Conservation (phyloP, 208 protist genomes). For the Perkinsela sp. region DNA sequence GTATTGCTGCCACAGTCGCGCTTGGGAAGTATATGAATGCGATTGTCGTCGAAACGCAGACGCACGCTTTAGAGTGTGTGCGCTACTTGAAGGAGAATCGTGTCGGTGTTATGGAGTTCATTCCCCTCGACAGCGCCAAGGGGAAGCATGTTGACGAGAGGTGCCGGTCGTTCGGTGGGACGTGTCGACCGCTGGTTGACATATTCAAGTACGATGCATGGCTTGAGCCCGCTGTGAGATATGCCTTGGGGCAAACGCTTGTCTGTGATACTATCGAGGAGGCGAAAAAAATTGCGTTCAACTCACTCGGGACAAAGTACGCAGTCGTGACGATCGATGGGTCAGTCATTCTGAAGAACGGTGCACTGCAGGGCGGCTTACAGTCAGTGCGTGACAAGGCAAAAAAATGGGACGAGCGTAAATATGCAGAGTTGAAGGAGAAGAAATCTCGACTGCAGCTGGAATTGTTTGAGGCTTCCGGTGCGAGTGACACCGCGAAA, state of each 20-base stretch:
- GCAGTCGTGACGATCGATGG: slow-evolving; percentile 84
- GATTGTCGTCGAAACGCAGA: slow-evolving; percentile 76
- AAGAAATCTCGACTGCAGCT: slow-evolving; percentile 24
- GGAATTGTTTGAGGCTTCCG: slow-evolving; percentile 18
- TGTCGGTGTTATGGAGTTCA: slow-evolving; percentile 69
- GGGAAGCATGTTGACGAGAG: slow-evolving; percentile 58
- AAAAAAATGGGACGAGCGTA: slow-evolving; percentile 70
- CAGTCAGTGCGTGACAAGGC: slow-evolving; percentile 37
- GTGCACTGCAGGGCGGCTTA: slow-evolving; percentile 74
- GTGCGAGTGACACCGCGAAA: slow-evolving; percentile 29
- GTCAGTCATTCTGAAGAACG: slow-evolving; percentile 72
- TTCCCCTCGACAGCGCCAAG: slow-evolving; percentile 70
- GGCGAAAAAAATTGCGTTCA: slow-evolving; percentile 58
- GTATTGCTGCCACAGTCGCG: slow-evolving; percentile 71
- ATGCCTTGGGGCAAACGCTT: slow-evolving; percentile 77
- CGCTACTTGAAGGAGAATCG: slow-evolving; percentile 80
- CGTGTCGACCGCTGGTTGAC: slow-evolving; percentile 67
- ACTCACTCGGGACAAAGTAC: slow-evolving; percentile 18
- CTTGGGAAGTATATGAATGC: slow-evolving; percentile 83
- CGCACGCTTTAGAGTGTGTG: slow-evolving; percentile 70
- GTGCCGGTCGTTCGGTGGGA: slow-evolving; percentile 59
- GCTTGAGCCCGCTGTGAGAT: slow-evolving; percentile 62
- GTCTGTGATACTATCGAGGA: slow-evolving; percentile 74
- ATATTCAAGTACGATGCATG: slow-evolving; percentile 54
- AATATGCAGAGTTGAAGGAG: slow-evolving; percentile 36